Percentiles rank a stretch among this genome's conserved stretches.
These are phyloP conservation scores for Claviceps quebecensis DNA, from an alignment of 2,329 filamentous ascomycete species.

Conservation along the genomic window DNA sequence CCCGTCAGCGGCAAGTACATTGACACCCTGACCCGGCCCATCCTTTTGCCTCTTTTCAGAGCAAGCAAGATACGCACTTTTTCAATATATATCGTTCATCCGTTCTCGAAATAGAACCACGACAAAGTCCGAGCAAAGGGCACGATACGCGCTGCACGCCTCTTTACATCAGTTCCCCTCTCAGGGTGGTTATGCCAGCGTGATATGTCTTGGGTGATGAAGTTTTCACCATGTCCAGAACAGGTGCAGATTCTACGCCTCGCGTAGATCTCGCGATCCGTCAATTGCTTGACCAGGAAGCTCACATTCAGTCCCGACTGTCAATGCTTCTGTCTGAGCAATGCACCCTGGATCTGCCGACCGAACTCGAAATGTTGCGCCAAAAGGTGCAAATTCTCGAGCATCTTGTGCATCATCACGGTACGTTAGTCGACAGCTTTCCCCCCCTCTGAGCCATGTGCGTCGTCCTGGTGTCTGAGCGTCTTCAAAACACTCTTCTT, in stretches of 20 bases:
- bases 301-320: conserved; percentile 37
- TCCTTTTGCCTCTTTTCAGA: background rate
- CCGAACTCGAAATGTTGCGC: conserved; percentile 41
- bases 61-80: background rate
- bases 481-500: background rate
- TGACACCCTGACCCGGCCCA: background rate
- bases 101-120: background rate
- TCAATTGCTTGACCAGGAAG: conserved; percentile 36
- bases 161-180: background rate
- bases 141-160: background rate
- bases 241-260: conserved; percentile 4
- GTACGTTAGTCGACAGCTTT: conserved; percentile 21
- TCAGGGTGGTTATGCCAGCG: background rate
- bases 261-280: conserved; percentile 18
- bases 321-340: conserved; percentile 32
- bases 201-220: conserved; percentile 4
- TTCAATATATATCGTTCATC: background rate
- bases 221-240: conserved; percentile 6
- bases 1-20: background rate
- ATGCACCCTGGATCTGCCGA: conserved; percentile 31
- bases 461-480: background rate
- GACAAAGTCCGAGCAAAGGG: background rate
- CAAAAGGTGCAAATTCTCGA: conserved; percentile 39
- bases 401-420: conserved; percentile 32
- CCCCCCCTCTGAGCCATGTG: too few species aligned